Base-by-base conservation (phyloP, 495 filamentous ascomycete species). In the Xylaria cubensis region DNA sequence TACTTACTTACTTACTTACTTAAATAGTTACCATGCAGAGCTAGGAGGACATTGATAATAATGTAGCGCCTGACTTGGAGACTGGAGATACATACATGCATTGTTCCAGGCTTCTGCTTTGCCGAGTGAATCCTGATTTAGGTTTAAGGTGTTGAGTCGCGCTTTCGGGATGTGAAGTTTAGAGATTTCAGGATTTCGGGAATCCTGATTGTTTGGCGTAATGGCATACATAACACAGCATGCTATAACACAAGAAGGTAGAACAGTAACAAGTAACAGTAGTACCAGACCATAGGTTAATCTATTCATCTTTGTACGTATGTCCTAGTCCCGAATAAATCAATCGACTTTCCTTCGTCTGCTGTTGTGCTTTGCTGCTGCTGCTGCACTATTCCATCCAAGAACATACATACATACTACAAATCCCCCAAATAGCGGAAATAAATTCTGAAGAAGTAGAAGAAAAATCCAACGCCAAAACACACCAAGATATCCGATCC, bases 1-100 rank as follows among this genome's bases (percentile, higher is more conserved):
- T 36, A 7, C 9, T 67, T 67, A 36, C 32, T 29, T 29, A 32
- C 44, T 29, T 36, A 7, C 9, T 67, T 67, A 36, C 32, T 29
- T 29, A 29, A 29, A 19, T 50, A 1, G 21, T 67, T 67, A 39
- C 32, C 4, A 42, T 24, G 50, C 29, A 29, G 39, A 44, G 65
- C 21, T 44, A 67, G 17, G 4, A 4, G 65, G 36, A 29, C 7
- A 26, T 19, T 67, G 42, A 67, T 67, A 41, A 67, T 44, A 50
- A 34, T 50, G 26, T 65, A 65, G 39, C 42, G 42, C 63, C 17
- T 34, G 61, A 24, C 39, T 29, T 44, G 39, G 17, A 50, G 19
- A 48, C 48, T 44, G 39, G 17, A 50, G 19, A 48, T 64, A 32
- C 24, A 48, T 64, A 32, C 24, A 63, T 39, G 56, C 29, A 10